Percentiles rank a stretch among this genome's conserved stretches.
phyloP scores from a whole-genome alignment of 768 basidiomycete species.

The Tulasnella sp. region DNA sequence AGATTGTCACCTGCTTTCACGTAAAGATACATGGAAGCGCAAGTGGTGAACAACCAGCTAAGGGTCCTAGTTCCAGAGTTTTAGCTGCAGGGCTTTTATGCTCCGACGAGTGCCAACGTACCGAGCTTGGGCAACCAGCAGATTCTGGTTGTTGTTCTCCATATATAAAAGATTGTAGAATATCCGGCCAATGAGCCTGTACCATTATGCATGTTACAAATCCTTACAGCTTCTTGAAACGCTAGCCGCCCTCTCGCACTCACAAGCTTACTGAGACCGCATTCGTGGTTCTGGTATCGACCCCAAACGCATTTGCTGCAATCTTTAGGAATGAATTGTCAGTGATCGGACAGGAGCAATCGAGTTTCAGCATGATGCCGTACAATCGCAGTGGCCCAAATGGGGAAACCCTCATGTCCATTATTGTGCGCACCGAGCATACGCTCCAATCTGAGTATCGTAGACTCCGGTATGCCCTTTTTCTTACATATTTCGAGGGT shows the following conservation, averaged over 20 bases:
- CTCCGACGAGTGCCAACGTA: background rate
- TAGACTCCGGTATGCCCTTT: background rate
- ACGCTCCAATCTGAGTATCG: background rate
- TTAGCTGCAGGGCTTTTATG: background rate
- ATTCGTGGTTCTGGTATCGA: background rate
- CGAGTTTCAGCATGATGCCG: background rate
- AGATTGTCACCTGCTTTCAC: background rate
- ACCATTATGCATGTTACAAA: background rate
- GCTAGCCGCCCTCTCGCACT: background rate
- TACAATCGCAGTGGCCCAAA: background rate
- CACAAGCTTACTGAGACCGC: background rate
- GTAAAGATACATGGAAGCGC: background rate
- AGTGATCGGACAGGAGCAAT: background rate
- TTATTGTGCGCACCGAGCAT: background rate
- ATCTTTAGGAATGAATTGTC: background rate
- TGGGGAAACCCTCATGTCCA: background rate
- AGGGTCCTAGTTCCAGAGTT: background rate
- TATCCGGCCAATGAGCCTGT: background rate
- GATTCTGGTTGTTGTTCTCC: background rate
- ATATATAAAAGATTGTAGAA: background rate
- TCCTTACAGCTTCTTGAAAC: background rate
- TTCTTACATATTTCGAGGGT: slow-evolving; percentile 6
- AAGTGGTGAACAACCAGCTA: background rate
- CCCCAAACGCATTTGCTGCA: background rate
- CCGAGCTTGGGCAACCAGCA: background rate